Evolutionary conservation across 768 basidiomycete species (phyloP), one percentile per base, ranked within the genome.

Genomic region (Lanmaoa rubissima): DNA sequence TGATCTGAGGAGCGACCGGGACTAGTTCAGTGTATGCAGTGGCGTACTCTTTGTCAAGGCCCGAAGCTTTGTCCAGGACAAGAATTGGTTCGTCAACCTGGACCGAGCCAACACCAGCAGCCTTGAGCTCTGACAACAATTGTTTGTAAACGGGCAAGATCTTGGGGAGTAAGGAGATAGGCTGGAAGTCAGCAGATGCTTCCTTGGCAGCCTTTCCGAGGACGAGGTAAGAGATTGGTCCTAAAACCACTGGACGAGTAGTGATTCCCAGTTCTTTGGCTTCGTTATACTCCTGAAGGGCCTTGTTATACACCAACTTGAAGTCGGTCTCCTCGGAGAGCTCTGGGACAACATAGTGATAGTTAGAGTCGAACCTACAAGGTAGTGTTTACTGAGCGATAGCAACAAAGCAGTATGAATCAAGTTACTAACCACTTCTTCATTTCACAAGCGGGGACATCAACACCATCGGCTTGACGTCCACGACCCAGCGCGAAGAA

Each of bases 401-500:
- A 16, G 41, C 16, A 41, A 38, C 35, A 52, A 16, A 26, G 8
- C 31, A 32, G 31, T 14, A 16, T 51, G 4, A 53, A 54, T 19
- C 26, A 35, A 43, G 40, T 38, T 32, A 78, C 86, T 66, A 70
- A 92, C 96, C 97, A 99, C 78, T 98, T 98, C 84, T 97, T 98
- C 97, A 98, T 98, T 81, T 98, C 95, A 61, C 85, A 93, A 47
- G 95, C 94, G 48, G 92, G 93, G 62, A 98, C 94, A 77, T 99
- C 97, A 66, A 98, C 95, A 58, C 86, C 88, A 61, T 85, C 91
- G 41, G 89, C 82, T 77, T 99, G 97, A 64, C 96, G 92, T 55
- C 97, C 97, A 77, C 97, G 96, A 52, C 96, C 97, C 91, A 98
- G 95, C 66, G 97, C 97, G 67, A 99, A 98, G 78, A 92, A 97